Evolutionary conservation across 2,329 filamentous ascomycete species (phyloP).

Genomic region (Zalaria sp.): DNA sequence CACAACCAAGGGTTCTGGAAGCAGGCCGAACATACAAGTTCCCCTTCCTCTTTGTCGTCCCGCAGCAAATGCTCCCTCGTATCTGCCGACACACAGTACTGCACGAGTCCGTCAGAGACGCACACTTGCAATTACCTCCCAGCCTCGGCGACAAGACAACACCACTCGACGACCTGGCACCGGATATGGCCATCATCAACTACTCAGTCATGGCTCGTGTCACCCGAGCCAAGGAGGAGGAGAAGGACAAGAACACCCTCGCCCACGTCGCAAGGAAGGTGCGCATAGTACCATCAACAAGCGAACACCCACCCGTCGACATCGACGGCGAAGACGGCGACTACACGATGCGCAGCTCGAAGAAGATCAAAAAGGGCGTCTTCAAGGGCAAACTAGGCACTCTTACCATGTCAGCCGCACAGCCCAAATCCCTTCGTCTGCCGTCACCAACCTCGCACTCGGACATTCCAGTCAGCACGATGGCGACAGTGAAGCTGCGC

Average conservation of each 20-base stretch:
- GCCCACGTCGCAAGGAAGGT: slow-evolving; percentile 41
- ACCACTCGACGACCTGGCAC: slow-evolving; percentile 48
- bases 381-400: slow-evolving; percentile 46
- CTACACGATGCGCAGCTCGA: slow-evolving; percentile 43
- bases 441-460: slow-evolving; percentile 23
- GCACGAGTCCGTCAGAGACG: slow-evolving; percentile 37
- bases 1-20: slow-evolving; percentile 38
- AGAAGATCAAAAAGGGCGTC: slow-evolving; percentile 44
- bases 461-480: slow-evolving; percentile 34
- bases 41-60: slow-evolving; percentile 51
- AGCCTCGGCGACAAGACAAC: slow-evolving; percentile 42
- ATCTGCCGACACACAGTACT: slow-evolving; percentile 41
- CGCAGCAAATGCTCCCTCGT: slow-evolving; percentile 43
- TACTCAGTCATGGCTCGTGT: slow-evolving; percentile 36
- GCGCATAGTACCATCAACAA: slow-evolving; percentile 43
- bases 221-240: slow-evolving; percentile 25
- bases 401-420: slow-evolving; percentile 41
- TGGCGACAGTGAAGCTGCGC: slow-evolving; percentile 41
- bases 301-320: slow-evolving; percentile 46
- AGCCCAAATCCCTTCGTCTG: slow-evolving; percentile 43
- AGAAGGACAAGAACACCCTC: slow-evolving; percentile 24
- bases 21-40: slow-evolving; percentile 43
- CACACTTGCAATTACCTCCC: slow-evolving; percentile 46
- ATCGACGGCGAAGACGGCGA: slow-evolving; percentile 29
- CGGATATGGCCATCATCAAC: slow-evolving; percentile 46